Evolutionary conservation across 1,284 basidiomycete genomes (phyloP).

Genomic region (Pulveroboletus sp.): DNA sequence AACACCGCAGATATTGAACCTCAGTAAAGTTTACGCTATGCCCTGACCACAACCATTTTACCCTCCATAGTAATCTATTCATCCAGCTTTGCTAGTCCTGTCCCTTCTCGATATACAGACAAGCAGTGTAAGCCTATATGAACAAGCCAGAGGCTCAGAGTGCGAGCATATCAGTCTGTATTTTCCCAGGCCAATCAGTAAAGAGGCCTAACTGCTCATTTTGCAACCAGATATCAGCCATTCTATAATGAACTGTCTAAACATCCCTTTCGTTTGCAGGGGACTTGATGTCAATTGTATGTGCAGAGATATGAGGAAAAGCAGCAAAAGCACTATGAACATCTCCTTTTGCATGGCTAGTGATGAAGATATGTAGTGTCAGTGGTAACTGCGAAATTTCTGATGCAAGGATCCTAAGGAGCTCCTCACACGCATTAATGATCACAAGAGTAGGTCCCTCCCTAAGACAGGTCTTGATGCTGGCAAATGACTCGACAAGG

Average conservation of each 20-base stretch:
- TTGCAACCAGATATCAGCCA: slow-evolving; percentile 23
- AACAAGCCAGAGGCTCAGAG: slow-evolving; percentile 32
- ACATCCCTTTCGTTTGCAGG: slow-evolving; percentile 27
- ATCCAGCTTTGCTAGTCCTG: slow-evolving; percentile 16
- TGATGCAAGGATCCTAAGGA: slow-evolving; percentile 23
- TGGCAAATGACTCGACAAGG: slow-evolving; percentile 26
- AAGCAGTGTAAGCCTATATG: slow-evolving; percentile 36
- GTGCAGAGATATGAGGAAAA: slow-evolving; percentile 13
- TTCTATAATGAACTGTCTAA: slow-evolving; percentile 23
- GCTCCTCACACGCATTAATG: slow-evolving; percentile 33
- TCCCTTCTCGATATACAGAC: slow-evolving; percentile 28
- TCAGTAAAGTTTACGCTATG: too few species aligned
- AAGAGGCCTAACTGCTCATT: slow-evolving; percentile 24
- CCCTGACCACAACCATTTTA: too few species aligned
- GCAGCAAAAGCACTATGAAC: slow-evolving; percentile 17
- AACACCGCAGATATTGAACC: too few species aligned
- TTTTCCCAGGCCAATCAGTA: slow-evolving; percentile 31
- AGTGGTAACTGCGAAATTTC: slow-evolving; percentile 22
- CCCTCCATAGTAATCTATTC: too few species aligned
- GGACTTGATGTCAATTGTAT: slow-evolving; percentile 28
- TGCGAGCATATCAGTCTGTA: slow-evolving; percentile 14
- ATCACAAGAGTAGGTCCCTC: slow-evolving; percentile 32
- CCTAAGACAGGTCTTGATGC: slow-evolving; percentile 11
- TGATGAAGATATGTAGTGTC: slow-evolving; percentile 30
- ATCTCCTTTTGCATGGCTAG: slow-evolving; percentile 31